phyloP scores from a whole-genome alignment of 176 grass and related monocot genomes.

The sorghum (Sorghum bicolor) region DNA sequence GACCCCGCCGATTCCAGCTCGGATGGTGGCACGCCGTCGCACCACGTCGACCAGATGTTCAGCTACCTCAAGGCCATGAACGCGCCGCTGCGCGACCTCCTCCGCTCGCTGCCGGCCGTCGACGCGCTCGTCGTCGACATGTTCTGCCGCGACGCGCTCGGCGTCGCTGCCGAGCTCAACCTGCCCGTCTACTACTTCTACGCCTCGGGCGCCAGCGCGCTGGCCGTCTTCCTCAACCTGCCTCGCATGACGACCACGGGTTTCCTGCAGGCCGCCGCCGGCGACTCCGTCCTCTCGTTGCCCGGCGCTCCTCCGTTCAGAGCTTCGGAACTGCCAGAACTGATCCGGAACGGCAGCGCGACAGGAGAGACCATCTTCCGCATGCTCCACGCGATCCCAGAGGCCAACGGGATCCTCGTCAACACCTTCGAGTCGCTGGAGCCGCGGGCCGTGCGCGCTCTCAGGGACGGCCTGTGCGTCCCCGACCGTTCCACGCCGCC shows the following conservation, averaged over 20 bases:
- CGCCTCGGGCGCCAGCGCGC: slow-evolving; percentile 20
- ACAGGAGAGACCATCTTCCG: not conserved
- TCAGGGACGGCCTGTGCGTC: slow-evolving; percentile 27
- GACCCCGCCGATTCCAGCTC: not conserved
- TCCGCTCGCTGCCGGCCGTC: slow-evolving; percentile 28
- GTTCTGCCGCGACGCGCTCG: slow-evolving; percentile 34
- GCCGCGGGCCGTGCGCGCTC: slow-evolving; percentile 18
- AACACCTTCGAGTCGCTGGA: slow-evolving; percentile 53
- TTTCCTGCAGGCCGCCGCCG: not conserved
- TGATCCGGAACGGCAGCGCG: not conserved
- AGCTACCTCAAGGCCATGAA: slow-evolving; percentile 27
- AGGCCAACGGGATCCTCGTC: slow-evolving; percentile 30
- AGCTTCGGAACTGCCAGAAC: not conserved
- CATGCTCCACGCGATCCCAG: not conserved
- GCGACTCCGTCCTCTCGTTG: not conserved
- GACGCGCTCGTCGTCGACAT: slow-evolving; percentile 59
- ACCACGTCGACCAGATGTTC: not conserved
- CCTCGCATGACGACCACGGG: not conserved
- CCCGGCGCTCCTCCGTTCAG: slow-evolving; percentile 37
- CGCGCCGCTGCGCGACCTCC: slow-evolving; percentile 40
- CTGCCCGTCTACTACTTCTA: slow-evolving; percentile 41
- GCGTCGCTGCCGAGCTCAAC: slow-evolving; percentile 34
- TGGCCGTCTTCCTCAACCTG: slow-evolving; percentile 39
- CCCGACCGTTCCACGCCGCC: slow-evolving; percentile 24
- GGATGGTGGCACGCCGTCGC: not conserved